Conservation (phyloP, 768 basidiomycete genomes). For the Gloeopeniophorella convolvens region DNA sequence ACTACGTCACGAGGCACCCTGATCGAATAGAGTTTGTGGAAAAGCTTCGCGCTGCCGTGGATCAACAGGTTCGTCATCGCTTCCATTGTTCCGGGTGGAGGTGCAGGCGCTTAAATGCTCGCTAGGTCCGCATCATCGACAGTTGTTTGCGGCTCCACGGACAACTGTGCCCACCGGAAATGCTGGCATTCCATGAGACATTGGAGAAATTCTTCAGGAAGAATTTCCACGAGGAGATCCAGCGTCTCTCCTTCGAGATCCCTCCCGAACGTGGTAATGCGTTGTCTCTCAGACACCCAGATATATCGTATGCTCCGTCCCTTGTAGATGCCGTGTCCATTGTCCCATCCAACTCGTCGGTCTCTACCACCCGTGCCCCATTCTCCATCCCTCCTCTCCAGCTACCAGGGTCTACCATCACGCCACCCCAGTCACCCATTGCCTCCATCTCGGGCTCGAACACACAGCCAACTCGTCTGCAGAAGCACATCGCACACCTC, state of each 20-base stretch:
- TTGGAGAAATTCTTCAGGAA: slow-evolving; percentile 80
- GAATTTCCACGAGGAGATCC: slow-evolving; percentile 80
- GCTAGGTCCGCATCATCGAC: slow-evolving; percentile 71
- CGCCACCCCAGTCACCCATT: slow-evolving; percentile 35
- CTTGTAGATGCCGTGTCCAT: slow-evolving; percentile 35
- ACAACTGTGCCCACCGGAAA: slow-evolving; percentile 75
- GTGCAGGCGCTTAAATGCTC: neutral
- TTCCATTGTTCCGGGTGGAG: neutral
- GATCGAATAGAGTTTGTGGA: slow-evolving; percentile 66
- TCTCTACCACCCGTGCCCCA: slow-evolving; percentile 18
- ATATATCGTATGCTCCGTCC: slow-evolving; percentile 16
- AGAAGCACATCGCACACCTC: slow-evolving; percentile 74
- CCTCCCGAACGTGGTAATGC: slow-evolving; percentile 37
- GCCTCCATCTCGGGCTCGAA: slow-evolving; percentile 26
- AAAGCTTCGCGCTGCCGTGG: slow-evolving; percentile 65
- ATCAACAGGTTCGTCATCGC: slow-evolving; percentile 62
- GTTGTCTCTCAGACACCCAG: slow-evolving; percentile 6
- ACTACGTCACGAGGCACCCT: slow-evolving; percentile 61
- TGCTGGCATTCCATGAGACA: slow-evolving; percentile 89
- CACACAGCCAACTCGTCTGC: slow-evolving; percentile 59
- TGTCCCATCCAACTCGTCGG: slow-evolving; percentile 30
- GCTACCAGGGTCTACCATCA: slow-evolving; percentile 39
- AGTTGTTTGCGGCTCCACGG: slow-evolving; percentile 80
- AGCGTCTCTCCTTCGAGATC: slow-evolving; percentile 56
- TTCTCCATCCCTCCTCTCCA: slow-evolving; percentile 50